Base-by-base conservation (phyloP, 1,284 basidiomycete genomes). In the Rhodotorula sp. region DNA sequence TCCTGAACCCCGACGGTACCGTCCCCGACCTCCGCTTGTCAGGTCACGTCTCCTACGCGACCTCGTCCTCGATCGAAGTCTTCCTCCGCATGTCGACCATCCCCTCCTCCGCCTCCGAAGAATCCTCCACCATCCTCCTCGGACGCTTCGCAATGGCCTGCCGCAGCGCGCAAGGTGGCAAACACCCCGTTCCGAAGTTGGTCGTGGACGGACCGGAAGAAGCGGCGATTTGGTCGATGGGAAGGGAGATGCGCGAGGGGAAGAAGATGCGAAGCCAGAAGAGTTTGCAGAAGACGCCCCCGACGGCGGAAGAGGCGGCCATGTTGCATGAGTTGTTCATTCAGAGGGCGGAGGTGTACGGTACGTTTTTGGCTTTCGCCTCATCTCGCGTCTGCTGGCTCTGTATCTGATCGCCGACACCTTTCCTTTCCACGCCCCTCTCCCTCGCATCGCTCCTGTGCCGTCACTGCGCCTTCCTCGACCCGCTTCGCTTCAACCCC, bases 111-210 rank as follows among this genome's bases (percentile, higher is more conserved):
- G 55, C 58, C 18, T 65, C 52, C 55, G 73, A 64, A 51, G 66
- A 68, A 16, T 63, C 68, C 40, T 56, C 57, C 40, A 79, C 79
- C 48, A 78, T 78, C 64, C 67, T 81, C n/a, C 75, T 79, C 18
- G 80, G 80, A 4, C 67, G 79, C 24, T 81, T 81, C 73, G 80
- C 80, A 31, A 80, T 80, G 80, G 80, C 79, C 2, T 75, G 78
- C 7, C 67, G 79, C 15, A 76, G 76, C 4, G 48, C 55, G 24
- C 76, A 75, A 6, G 77, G 76, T 2, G 71, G 71, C 20, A 76
- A 78, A 54, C 76, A 77, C 53, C 48, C 61, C 31, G 77, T 80
- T 11, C 73, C 80, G 1, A 67, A 77, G 11, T 69, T 80, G 15
- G 44, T 70, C 15, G 65, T 78, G 31, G 73, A 76, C 26, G 76